Conservation (phyloP, 139 green algal species). For the Deuterostichococcus epilithicus region DNA sequence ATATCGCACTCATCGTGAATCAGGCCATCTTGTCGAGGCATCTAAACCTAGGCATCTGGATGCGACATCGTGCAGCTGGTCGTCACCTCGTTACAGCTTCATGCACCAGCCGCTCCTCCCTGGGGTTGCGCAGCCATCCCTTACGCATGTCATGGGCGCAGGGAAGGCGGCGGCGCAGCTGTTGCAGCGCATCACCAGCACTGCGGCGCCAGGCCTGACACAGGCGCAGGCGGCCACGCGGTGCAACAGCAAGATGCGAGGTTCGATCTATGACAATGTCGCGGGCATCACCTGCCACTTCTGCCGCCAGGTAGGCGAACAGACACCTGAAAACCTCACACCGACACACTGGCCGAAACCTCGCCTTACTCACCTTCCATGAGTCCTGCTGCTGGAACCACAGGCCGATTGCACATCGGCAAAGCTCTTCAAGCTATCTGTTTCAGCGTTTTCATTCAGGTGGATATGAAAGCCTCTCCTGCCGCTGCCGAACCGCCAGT, state of each 20-base stretch:
- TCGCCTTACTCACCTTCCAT: no score
- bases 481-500: slow-evolving; percentile 25
- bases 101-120: background rate
- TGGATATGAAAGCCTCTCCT: background rate
- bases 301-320: slow-evolving; percentile 44
- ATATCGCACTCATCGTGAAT: no score
- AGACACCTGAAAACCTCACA: background rate
- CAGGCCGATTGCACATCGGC: no score
- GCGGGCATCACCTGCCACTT: slow-evolving; percentile 69
- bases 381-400: no score
- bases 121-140: slow-evolving; percentile 1
- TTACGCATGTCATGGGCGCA: background rate
- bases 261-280: slow-evolving; percentile 46
- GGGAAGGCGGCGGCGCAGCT: background rate
- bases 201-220: background rate
- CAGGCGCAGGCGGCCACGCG: slow-evolving; percentile 28
- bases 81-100: background rate
- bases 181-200: background rate
- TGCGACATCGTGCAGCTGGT: background rate
- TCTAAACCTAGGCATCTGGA: no score
- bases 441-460: background rate
- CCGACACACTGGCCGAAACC: no score
- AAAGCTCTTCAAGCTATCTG: background rate
- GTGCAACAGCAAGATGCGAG: slow-evolving; percentile 41
- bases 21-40: no score